A percentile compares a stretch with the other conserved stretches of the same genome.
Conservation (phyloP, 2,329 filamentous ascomycete genomes). For the Pseudogymnoascus sp. region DNA sequence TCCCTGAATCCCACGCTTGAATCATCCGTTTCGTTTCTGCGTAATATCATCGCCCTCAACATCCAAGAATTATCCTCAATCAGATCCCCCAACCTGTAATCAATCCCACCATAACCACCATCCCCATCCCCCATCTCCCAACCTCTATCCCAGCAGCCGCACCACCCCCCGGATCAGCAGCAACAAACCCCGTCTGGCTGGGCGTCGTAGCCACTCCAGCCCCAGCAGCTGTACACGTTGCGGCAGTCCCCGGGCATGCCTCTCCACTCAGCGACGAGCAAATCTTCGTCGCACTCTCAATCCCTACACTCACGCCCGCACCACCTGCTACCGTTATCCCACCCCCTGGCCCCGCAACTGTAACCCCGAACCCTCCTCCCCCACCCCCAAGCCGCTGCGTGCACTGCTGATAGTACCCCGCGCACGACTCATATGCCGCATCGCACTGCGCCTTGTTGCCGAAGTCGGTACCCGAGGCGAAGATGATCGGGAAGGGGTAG, state of each 20-base stretch:
- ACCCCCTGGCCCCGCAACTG: slow-evolving; percentile 47
- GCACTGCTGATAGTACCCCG: slow-evolving; percentile 47
- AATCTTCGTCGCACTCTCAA: slow-evolving; percentile 43
- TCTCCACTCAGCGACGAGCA: slow-evolving; percentile 48
- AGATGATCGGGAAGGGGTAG: slow-evolving; percentile 54
- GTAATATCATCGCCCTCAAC: background rate
- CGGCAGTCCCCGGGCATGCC: slow-evolving; percentile 38
- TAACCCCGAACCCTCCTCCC: slow-evolving; percentile 42
- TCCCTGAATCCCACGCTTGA: background rate
- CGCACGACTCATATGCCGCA: slow-evolving; percentile 45
- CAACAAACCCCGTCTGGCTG: slow-evolving; percentile 13
- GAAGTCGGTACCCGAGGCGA: slow-evolving; percentile 38
- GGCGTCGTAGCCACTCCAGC: slow-evolving; percentile 8
- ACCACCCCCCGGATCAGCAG: slow-evolving; percentile 17
- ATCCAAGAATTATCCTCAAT: background rate
- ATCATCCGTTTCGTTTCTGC: background rate
- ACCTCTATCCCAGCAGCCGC: slow-evolving; percentile 20
- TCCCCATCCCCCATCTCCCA: slow-evolving; percentile 20
- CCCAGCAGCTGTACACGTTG: slow-evolving; percentile 24
- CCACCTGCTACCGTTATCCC: slow-evolving; percentile 44
- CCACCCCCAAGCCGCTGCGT: slow-evolving; percentile 40
- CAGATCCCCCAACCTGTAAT: slow-evolving; percentile 21
- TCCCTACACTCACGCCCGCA: slow-evolving; percentile 31
- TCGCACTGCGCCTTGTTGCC: slow-evolving; percentile 44
- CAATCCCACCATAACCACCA: slow-evolving; percentile 22